Percentiles rank a stretch among this genome's conserved stretches.
Evolutionary conservation across 352 stramenopile genomes (phyloP).

Genomic region (Stramenopiles sp.): DNA sequence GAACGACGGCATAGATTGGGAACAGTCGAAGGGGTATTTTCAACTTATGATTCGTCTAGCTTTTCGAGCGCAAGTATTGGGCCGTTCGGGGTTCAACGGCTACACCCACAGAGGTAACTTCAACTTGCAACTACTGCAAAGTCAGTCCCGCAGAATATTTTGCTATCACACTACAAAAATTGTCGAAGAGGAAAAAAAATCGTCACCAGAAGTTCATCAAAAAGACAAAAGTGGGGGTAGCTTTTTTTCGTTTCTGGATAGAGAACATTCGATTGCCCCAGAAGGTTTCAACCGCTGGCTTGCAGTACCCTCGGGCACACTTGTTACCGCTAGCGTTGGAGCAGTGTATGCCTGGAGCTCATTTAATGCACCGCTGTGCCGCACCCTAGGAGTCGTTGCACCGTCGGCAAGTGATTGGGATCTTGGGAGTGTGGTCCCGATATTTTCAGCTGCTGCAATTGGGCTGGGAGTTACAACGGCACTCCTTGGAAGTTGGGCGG

Average conservation of each 20-base stretch:
- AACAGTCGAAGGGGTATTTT: too few species aligned
- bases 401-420: constrained; percentile 31
- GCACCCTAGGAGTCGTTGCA: constrained; percentile 28
- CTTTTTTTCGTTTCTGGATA: neutral
- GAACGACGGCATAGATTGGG: too few species aligned
- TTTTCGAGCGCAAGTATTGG: too few species aligned
- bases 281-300: constrained; percentile 8
- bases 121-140: too few species aligned
- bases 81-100: too few species aligned
- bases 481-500: constrained; percentile 26
- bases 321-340: constrained; percentile 37
- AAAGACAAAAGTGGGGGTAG: too few species aligned
- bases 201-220: too few species aligned
- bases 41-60: too few species aligned
- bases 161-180: too few species aligned
- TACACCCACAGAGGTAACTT: too few species aligned
- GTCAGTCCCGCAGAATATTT: too few species aligned
- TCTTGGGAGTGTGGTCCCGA: constrained; percentile 34
- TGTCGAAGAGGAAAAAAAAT: too few species aligned
- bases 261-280: neutral
- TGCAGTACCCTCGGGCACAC: constrained; percentile 20
- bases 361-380: constrained; percentile 32
- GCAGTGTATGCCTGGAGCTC: constrained; percentile 38
- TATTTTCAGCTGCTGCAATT: constrained; percentile 33
- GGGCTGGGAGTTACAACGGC: constrained; percentile 33